Base-by-base conservation (phyloP, 768 basidiomycete genomes). In the Xerocomus spinulosus region DNA sequence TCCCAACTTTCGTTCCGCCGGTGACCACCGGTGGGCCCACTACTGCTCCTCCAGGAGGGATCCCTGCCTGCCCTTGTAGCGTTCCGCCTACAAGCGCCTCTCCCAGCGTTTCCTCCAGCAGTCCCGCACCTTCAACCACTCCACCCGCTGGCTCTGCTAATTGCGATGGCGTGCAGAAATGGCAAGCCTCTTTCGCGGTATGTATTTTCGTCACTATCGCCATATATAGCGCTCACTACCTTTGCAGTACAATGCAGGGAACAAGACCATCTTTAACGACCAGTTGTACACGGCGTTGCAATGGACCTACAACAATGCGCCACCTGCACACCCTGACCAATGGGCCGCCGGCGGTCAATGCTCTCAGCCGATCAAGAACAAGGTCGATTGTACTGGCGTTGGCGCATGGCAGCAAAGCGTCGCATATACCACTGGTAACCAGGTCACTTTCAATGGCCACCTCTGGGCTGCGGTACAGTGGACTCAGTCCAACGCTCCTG, bases 401-500 rank as follows among this genome's bases (percentile, higher is more conserved):
- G 5, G 39, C 13, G 52, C 49, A 10, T 65, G 63, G 66, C 29
- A 52, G 36, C 38, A 34, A 3, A 28, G 10, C 0, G 47, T 44
- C 2, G 61, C 63, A 3, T 65, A 66, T 23, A 32, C 17, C 2
- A 1, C 49, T 2, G 66, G 66, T 0, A 49, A 44, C 0, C 6
- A 29, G 17, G 66, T 56, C 0, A 60, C 49, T 1, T 63, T n/a
- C 3, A 48, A 52, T 4, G 38, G 20, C 0, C 51, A 42, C 3
- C 45, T 65, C 3, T 65, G 66, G 63, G 24, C 40, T 6, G 58
- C 63, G 5, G 53, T 53, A 14, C 61, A 66, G 44, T 68, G 63
- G 63, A 46, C 46, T 0, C 0, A 41, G 23, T 46, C 61, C 0
- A 65, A 68, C 28, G 0, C 17, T 7, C 66, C 63, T 0, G 63